Evolutionary conservation across 495 filamentous ascomycete species (phyloP).

Genomic region (Alectoria sarmentosa): DNA sequence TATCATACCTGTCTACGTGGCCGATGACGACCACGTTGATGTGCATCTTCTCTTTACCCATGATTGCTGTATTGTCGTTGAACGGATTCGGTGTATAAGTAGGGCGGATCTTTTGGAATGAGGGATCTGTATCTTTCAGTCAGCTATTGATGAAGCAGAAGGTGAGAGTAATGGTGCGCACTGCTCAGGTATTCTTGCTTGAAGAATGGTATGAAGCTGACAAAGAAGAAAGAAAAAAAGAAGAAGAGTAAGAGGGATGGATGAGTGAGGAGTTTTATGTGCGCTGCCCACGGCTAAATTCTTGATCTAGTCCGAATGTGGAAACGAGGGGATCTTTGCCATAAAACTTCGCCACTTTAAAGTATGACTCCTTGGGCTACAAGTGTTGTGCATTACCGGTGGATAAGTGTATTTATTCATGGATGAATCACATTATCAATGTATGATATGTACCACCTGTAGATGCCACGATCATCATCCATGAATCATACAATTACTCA

Average conservation of each 20-base stretch:
- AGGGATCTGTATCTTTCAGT: background rate
- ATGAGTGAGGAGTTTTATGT: constrained; percentile 9
- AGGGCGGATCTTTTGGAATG: background rate
- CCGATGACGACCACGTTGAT: constrained; percentile 99
- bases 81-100: background rate
- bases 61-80: constrained; percentile 7
- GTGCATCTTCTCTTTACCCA: constrained; percentile 84
- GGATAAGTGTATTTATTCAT: no score
- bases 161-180: background rate
- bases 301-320: constrained; percentile 6
- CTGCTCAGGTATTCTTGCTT: constrained; percentile 15
- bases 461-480: no score
- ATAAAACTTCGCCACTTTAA: background rate
- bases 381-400: no score
- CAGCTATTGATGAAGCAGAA: background rate
- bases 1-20: constrained; percentile 60
- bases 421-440: no score
- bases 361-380: background rate
- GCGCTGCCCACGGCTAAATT: constrained; percentile 2
- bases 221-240: constrained; percentile 10
- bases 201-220: constrained; percentile 6
- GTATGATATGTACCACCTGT: no score
- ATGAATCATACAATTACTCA: no score
- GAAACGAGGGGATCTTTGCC: background rate
- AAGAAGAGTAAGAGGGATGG: background rate